phyloP scores from a whole-genome alignment of 139 green algal genomes.

The Raphidocelis subcapitata region DNA sequence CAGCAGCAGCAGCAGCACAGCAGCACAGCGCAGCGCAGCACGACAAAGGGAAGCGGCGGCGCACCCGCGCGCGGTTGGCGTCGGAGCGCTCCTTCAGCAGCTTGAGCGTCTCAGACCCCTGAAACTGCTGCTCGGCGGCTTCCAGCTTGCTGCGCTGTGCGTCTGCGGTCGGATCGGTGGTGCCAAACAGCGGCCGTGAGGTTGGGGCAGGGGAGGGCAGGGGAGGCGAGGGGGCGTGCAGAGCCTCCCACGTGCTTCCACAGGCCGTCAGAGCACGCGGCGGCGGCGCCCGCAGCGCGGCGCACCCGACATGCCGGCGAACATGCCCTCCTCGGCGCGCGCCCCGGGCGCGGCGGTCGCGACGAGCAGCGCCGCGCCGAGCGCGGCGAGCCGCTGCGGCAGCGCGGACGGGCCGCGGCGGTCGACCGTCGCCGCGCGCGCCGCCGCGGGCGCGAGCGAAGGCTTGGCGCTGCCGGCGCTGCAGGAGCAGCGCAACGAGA shows the following conservation, averaged over 20 bases:
- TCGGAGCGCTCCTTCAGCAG: conserved; percentile 22
- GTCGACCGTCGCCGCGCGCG: too few relatives aligned
- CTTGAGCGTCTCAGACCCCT: conserved; percentile 19
- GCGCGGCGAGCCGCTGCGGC: background rate
- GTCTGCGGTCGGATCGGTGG: conserved; percentile 1
- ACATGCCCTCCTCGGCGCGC: background rate
- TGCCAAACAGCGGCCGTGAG: background rate
- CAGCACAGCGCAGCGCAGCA: too few relatives aligned
- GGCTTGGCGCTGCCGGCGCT: too few relatives aligned
- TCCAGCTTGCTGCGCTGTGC: conserved; percentile 26
- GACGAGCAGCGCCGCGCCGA: background rate
- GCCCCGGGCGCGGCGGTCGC: too few relatives aligned
- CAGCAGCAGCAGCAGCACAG: too few relatives aligned
- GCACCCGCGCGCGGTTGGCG: conserved; percentile 32
- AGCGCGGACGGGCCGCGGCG: too few relatives aligned
- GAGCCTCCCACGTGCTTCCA: too few relatives aligned
- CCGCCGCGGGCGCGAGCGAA: too few relatives aligned
- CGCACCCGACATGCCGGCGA: background rate
- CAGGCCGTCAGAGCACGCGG: conserved; percentile 10
- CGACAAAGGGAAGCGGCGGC: background rate
- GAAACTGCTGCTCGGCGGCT: conserved; percentile 15
- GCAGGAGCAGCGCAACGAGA: too few relatives aligned
- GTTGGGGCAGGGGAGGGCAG: too few relatives aligned
- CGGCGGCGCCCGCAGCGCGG: background rate
- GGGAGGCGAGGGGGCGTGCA: too few relatives aligned